These are phyloP conservation scores for Hypoxylon intermedium DNA, from an alignment of 495 filamentous ascomycete genomes.

Conservation along the genomic window DNA sequence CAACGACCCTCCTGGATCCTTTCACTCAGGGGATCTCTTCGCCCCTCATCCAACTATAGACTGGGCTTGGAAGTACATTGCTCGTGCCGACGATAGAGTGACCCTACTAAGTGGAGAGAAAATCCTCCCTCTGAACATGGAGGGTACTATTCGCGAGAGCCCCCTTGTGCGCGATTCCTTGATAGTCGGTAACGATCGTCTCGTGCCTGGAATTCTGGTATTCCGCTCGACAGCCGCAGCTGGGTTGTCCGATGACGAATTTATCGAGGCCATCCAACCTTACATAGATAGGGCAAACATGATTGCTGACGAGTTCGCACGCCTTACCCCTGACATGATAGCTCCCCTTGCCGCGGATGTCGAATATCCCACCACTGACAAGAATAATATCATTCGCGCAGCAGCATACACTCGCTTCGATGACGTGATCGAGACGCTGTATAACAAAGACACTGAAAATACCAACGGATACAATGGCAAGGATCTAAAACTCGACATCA, in stretches of 20 bases:
- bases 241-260: constrained; percentile 48
- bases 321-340: constrained; percentile 63
- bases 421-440: constrained; percentile 57
- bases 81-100: constrained; percentile 67
- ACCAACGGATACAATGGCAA: constrained; percentile 24
- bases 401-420: constrained; percentile 59
- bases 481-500: constrained; percentile 46
- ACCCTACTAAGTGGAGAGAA: constrained; percentile 75
- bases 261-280: constrained; percentile 57
- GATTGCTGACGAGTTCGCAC: constrained; percentile 59
- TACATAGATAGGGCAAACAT: constrained; percentile 57
- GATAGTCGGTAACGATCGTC: constrained; percentile 46
- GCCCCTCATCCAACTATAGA: constrained; percentile 63
- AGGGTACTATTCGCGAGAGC: constrained; percentile 59
- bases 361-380: constrained; percentile 61
- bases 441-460: constrained; percentile 45
- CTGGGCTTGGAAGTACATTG: constrained; percentile 69
- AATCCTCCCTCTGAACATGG: constrained; percentile 67
- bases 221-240: constrained; percentile 49
- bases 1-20: constrained; percentile 62
- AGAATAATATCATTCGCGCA: constrained; percentile 63
- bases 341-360: constrained; percentile 50
- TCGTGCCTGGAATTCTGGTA: constrained; percentile 56
- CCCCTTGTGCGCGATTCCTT: constrained; percentile 33
- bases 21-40: constrained; percentile 68